Conservation (phyloP, 1,284 basidiomycete genomes). For the Ustilago bromivora region DNA sequence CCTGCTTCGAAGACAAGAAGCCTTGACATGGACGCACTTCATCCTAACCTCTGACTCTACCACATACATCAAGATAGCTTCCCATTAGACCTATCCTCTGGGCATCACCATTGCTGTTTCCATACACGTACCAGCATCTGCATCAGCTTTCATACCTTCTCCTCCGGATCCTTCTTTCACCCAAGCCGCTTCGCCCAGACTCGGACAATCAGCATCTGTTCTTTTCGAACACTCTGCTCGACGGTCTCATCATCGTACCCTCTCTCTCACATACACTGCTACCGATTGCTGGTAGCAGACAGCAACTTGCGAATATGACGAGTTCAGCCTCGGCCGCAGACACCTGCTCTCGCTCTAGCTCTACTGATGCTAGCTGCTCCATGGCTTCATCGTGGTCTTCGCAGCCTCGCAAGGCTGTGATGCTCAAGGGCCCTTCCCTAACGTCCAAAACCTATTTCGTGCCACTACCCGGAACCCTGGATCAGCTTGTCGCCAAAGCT, state of each 20-base stretch:
- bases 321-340: constrained; percentile 1
- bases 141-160: neutral
- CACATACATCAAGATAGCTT: neutral
- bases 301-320: neutral
- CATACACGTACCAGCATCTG: neutral
- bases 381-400: constrained; percentile 13
- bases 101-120: neutral
- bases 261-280: neutral
- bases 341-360: neutral
- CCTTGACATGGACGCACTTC: neutral
- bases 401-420: constrained; percentile 49
- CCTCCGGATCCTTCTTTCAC: neutral
- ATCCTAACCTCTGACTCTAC: neutral
- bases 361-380: constrained; percentile 4
- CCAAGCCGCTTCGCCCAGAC: neutral
- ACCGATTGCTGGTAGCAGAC: neutral
- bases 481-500: constrained; percentile 60
- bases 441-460: constrained; percentile 64
- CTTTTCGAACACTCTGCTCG: neutral
- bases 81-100: constrained; percentile 6
- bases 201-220: neutral
- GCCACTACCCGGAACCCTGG: constrained; percentile 54
- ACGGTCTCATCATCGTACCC: neutral
- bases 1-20: too few species aligned
- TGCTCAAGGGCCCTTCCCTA: constrained; percentile 63